phyloP scores from a whole-genome alignment of 2,329 filamentous ascomycete genomes.

The Microsporum ferrugineum region DNA sequence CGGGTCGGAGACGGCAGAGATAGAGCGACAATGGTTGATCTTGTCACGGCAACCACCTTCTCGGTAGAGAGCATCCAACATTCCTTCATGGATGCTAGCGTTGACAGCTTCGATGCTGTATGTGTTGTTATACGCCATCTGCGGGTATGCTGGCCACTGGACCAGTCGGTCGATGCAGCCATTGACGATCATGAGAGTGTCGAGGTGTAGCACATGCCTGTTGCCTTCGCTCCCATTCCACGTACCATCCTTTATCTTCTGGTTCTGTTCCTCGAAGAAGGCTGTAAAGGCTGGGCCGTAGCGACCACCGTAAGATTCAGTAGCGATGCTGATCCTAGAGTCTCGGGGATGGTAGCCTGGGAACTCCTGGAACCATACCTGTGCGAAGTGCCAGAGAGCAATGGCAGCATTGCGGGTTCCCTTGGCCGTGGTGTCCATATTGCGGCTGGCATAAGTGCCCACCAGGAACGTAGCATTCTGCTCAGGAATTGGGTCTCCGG shows the following conservation, averaged over 20 bases:
- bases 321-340: not conserved
- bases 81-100: slow-evolving; percentile 30
- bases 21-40: slow-evolving; percentile 35
- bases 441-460: not conserved
- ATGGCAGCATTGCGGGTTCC: not conserved
- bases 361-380: slow-evolving; percentile 1
- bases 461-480: not conserved
- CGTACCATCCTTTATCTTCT: not conserved
- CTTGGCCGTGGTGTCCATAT: not conserved
- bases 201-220: slow-evolving; percentile 18
- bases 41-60: slow-evolving; percentile 38
- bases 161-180: slow-evolving; percentile 27
- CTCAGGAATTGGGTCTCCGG: slow-evolving; percentile 10
- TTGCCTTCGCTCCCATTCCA: not conserved
- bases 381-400: slow-evolving; percentile 3
- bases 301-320: not conserved
- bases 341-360: slow-evolving; percentile 2
- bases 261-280: not conserved
- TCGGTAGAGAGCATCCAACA: slow-evolving; percentile 27
- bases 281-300: not conserved
- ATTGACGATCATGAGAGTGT: slow-evolving; percentile 39
- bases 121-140: slow-evolving; percentile 41
- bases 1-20: slow-evolving; percentile 1
- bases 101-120: slow-evolving; percentile 40
- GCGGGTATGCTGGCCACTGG: slow-evolving; percentile 34